Evolutionary conservation across 306 rosid species (phyloP).

Genomic region (Hylodesmum podocarpum): DNA sequence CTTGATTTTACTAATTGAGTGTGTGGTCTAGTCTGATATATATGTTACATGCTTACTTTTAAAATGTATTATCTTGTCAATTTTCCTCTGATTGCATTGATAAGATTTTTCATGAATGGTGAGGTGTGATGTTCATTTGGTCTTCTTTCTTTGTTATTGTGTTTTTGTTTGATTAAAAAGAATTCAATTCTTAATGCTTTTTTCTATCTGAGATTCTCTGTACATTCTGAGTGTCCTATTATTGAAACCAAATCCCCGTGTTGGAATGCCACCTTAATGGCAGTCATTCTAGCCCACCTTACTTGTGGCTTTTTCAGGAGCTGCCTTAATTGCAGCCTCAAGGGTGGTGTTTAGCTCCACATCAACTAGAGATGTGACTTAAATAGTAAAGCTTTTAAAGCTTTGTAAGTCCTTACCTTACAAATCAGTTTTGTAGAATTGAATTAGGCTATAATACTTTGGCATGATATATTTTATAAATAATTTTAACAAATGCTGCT

Average conservation of each 20-base stretch:
- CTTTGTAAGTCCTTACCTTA: no score
- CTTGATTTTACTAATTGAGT: background rate
- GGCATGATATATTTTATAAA: background rate
- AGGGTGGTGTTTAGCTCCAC: no score
- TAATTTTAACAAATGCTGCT: background rate
- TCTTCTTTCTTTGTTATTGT: background rate
- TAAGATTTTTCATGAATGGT: background rate
- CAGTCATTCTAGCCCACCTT: no score
- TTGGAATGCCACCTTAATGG: no score
- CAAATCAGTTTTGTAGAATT: no score
- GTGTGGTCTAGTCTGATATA: slow-evolving; percentile 1
- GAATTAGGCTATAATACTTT: no score
- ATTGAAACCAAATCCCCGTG: slow-evolving; percentile 11
- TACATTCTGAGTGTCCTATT: background rate
- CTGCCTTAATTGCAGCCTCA: no score
- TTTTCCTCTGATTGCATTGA: background rate
- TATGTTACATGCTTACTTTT: background rate
- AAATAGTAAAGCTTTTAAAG: no score
- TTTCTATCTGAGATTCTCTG: background rate
- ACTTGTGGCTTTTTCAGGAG: no score
- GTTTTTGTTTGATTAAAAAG: background rate
- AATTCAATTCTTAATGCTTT: background rate
- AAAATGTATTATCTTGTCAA: background rate
- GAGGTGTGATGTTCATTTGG: background rate
- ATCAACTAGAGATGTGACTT: no score